phyloP scores from a whole-genome alignment of 208 protist species.

The Acanthamoeba castellanii region DNA sequence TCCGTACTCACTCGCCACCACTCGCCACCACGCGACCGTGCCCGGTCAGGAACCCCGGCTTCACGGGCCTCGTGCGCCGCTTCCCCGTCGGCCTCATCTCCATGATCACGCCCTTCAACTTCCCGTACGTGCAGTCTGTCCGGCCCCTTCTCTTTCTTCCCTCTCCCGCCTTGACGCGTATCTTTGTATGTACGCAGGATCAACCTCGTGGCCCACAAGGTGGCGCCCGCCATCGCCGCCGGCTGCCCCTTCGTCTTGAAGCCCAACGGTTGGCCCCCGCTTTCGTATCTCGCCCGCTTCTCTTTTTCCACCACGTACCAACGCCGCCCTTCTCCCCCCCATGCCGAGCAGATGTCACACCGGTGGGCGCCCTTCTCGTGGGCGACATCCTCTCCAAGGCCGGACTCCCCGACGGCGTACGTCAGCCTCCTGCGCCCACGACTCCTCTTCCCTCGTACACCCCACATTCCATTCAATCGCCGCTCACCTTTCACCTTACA shows the following conservation, averaged over 20 bases:
- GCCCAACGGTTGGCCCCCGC: slow-evolving; percentile 56
- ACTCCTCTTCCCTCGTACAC: not conserved
- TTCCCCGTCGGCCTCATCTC: slow-evolving; percentile 86
- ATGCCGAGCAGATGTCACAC: slow-evolving; percentile 73
- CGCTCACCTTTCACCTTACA: not conserved
- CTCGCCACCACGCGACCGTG: too few species aligned
- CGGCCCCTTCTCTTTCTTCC: not conserved
- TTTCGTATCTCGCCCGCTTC: not conserved
- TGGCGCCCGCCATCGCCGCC: slow-evolving; percentile 86
- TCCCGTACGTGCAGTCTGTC: slow-evolving; percentile 71
- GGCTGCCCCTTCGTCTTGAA: slow-evolving; percentile 82
- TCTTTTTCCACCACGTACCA: not conserved
- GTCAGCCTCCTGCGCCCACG: not conserved
- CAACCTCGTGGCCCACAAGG: slow-evolving; percentile 76
- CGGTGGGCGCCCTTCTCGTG: slow-evolving; percentile 80
- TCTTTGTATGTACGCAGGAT: not conserved
- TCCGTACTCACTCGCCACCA: too few species aligned
- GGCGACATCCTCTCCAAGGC: slow-evolving; percentile 80
- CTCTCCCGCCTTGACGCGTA: not conserved
- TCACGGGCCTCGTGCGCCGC: slow-evolving; percentile 74
- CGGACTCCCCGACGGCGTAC: slow-evolving; percentile 79
- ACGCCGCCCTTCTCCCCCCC: not conserved
- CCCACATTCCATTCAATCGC: not conserved
- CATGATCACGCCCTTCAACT: slow-evolving; percentile 89
- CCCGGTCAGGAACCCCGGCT: slow-evolving; percentile 73